Conservation (phyloP, 1,284 basidiomycete genomes). For the Spongispora temasekensis region DNA sequence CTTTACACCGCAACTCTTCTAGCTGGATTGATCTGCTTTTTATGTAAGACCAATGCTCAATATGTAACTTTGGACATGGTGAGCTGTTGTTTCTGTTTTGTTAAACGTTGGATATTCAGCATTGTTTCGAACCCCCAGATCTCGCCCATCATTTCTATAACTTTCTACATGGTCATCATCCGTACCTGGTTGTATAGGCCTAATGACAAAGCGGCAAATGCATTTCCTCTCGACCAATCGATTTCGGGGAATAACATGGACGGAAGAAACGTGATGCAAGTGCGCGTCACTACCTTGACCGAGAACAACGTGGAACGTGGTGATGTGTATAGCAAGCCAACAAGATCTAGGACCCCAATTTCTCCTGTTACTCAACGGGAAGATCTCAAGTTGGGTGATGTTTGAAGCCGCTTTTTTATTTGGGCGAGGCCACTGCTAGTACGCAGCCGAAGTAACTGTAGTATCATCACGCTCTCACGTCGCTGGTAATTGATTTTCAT, state of each 20-base stretch:
- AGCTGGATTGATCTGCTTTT: not conserved
- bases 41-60: not conserved
- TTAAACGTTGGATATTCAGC: not conserved
- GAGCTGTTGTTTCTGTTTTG: not conserved
- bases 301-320: not conserved
- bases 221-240: not conserved
- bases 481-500: no score
- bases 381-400: not conserved
- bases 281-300: not conserved
- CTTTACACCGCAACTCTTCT: not conserved
- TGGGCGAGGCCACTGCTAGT: no score
- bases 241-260: not conserved
- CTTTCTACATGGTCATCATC: not conserved
- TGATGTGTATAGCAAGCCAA: not conserved
- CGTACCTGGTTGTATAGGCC: not conserved
- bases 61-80: conserved; percentile 3
- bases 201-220: not conserved
- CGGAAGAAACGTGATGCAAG: not conserved
- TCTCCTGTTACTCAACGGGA: not conserved
- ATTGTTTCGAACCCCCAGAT: not conserved
- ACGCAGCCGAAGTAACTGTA: no score
- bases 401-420: no score
- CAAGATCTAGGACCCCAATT: not conserved
- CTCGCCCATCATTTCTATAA: not conserved
- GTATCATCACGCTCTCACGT: no score